Evolutionary conservation across 2,329 filamentous ascomycete species (phyloP).

Genomic region (Claviceps quebecensis): DNA sequence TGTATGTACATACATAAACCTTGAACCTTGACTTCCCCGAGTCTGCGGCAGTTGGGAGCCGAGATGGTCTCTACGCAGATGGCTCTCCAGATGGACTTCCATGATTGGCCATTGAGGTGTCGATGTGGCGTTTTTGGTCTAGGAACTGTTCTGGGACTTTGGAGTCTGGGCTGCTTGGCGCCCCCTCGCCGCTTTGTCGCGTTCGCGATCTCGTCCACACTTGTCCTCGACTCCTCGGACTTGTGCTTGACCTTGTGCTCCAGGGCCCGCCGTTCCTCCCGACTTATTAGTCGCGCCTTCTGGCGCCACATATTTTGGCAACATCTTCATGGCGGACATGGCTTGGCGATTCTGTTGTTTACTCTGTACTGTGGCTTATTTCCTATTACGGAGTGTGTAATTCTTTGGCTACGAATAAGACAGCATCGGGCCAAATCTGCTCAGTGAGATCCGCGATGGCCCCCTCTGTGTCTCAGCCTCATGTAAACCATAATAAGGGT

Average conservation of each 20-base stretch:
- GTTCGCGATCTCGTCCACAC: neutral
- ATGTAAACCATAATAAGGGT: neutral
- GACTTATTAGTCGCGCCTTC: no score
- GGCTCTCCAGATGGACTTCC: neutral
- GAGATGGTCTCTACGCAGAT: neutral
- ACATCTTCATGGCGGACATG: no score
- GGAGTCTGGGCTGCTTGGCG: neutral
- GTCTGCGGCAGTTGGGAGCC: slow-evolving; percentile 3
- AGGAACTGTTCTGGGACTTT: neutral
- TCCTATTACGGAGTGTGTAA: no score
- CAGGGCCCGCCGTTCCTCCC: no score
- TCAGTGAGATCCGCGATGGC: neutral
- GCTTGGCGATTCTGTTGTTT: no score
- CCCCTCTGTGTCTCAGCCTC: neutral
- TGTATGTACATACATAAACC: neutral
- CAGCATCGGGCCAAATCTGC: neutral
- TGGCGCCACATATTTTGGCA: no score
- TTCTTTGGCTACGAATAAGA: no score
- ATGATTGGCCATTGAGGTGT: neutral
- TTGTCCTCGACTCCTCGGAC: no score
- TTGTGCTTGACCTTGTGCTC: no score
- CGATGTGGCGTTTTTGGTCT: neutral
- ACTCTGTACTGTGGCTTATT: no score
- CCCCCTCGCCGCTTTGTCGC: no score
- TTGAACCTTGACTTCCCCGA: neutral